phyloP scores from a whole-genome alignment of 106 monocot species.

The Iris macrosiphon region DNA sequence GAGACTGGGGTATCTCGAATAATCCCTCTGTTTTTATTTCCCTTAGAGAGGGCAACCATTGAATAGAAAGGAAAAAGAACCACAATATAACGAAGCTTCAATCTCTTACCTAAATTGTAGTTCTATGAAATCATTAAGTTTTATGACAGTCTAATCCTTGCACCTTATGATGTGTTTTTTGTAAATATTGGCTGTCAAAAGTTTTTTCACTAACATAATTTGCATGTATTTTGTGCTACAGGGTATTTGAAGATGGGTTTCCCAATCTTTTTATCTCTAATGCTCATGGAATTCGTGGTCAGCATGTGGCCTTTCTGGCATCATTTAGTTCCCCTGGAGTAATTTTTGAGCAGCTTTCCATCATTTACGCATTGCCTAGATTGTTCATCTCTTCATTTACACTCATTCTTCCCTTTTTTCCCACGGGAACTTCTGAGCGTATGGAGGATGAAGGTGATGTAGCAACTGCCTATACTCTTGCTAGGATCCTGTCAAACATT shows the following conservation, averaged over 20 bases:
- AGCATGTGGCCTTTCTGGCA: constrained; percentile 88
- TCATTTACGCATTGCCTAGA: constrained; percentile 87
- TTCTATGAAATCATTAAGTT: too few relatives aligned
- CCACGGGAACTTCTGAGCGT: constrained; percentile 82
- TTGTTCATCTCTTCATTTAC: constrained; percentile 93
- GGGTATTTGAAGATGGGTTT: constrained; percentile 86
- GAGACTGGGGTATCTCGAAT: too few relatives aligned
- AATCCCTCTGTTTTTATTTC: too few relatives aligned
- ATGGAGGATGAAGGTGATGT: constrained; percentile 99
- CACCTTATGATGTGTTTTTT: too few relatives aligned
- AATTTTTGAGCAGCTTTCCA: constrained; percentile 91
- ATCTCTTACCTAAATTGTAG: too few relatives aligned
- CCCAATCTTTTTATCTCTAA: constrained; percentile 87
- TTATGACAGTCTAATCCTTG: too few relatives aligned
- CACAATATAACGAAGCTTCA: too few relatives aligned
- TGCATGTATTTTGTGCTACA: constrained; percentile 12
- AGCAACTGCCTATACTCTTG: constrained; percentile 85
- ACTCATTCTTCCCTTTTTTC: constrained; percentile 87
- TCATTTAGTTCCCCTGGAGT: constrained; percentile 94
- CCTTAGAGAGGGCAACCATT: too few relatives aligned
- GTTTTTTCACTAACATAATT: too few relatives aligned
- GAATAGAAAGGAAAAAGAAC: too few relatives aligned
- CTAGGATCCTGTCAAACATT: constrained; percentile 86
- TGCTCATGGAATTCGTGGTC: constrained; percentile 85
- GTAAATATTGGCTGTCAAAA: too few relatives aligned